Base-by-base conservation (phyloP, 2,329 filamentous ascomycete genomes). In the Alternaria arbusti region DNA sequence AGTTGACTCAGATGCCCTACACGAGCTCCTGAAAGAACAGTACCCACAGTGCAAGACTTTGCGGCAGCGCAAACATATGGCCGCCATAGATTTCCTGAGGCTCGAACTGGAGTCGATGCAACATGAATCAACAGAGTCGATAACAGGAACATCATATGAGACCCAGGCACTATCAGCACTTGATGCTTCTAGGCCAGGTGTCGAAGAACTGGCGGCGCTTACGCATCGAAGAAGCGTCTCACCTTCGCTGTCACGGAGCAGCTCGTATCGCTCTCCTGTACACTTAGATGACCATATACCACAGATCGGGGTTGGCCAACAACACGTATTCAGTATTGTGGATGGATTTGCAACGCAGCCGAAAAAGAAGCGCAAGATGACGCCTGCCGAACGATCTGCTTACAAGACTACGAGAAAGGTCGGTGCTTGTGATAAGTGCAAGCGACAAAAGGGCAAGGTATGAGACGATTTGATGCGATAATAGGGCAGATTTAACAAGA, bases 301-400 rank as follows among this genome's bases (percentile, higher is more conserved):
- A 50, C 58, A 59, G 43, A 57, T 20, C 15, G 43, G n/a, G n/a
- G n/a, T 47, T 17, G 61, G 63, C 12, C 69, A 68, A 17, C 67
- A 72, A 30, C 62, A 75, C 32, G 74, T 76, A 3, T 77, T 76
- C 50, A 75, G 63, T 56, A 60, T 67, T 11, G 47, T 57, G 9
- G 66, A 77, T 60, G 71, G 72, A 2, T 63, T 58, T 28, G 45
- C 65, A 6, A 46, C 67, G 64, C 66, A 69, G 25, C 70, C 65
- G 4, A 76, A 70, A 46, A 74, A 65, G 5, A 76, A 73, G 40
- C 66, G 71, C 28, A 73, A 67, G 47, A 77, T 77, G 74, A 75
- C 72, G 1, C 12, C 55, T 2, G 58, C 71, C 44, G 75, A 77
- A 52, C 68, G 66, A 15, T 49, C 36, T 2, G 68, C 64, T 2